A percentile compares a stretch with the other conserved stretches of the same genome.
phyloP scores from a whole-genome alignment of 2,329 filamentous ascomycete species.

The Cryphonectria carpinicola region DNA sequence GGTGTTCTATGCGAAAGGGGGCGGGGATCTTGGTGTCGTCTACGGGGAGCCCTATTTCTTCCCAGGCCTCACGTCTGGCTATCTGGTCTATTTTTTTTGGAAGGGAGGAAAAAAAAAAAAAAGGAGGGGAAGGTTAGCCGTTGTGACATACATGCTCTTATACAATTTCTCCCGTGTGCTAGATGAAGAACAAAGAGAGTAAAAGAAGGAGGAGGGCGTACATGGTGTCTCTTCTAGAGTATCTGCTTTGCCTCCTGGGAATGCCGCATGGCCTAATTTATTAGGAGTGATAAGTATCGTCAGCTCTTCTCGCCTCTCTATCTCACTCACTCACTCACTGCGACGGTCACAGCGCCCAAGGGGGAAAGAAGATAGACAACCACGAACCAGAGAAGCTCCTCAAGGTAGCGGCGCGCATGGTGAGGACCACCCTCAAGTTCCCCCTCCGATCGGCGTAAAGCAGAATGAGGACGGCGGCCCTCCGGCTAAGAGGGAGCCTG shows the following conservation, averaged over 20 bases:
- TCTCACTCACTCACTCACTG: not conserved
- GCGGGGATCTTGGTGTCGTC: conserved; percentile 69
- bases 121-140: not conserved
- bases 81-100: conserved; percentile 67
- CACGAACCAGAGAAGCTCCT: conserved; percentile 67
- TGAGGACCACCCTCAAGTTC: conserved; percentile 73
- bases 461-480: conserved; percentile 85
- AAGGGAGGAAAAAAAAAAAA: conserved; percentile 23
- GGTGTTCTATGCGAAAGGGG: conserved; percentile 83
- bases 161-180: not conserved
- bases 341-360: not conserved
- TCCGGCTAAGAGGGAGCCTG: conserved; percentile 62
- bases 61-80: conserved; percentile 84
- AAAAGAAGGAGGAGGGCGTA: conserved; percentile 39
- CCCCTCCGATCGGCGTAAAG: conserved; percentile 84
- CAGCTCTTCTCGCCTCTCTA: not conserved
- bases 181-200: not conserved
- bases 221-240: conserved; percentile 61
- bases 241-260: conserved; percentile 79
- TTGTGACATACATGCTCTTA: not conserved
- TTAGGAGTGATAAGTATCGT: too few species aligned
- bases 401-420: conserved; percentile 67
- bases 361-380: not conserved
- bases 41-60: conserved; percentile 88
- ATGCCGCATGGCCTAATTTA: conserved; percentile 70